Evolutionary conservation across 2,329 filamentous ascomycete species (phyloP), one percentile per base, ranked within the genome.

Genomic region (Xylaria polymorpha): DNA sequence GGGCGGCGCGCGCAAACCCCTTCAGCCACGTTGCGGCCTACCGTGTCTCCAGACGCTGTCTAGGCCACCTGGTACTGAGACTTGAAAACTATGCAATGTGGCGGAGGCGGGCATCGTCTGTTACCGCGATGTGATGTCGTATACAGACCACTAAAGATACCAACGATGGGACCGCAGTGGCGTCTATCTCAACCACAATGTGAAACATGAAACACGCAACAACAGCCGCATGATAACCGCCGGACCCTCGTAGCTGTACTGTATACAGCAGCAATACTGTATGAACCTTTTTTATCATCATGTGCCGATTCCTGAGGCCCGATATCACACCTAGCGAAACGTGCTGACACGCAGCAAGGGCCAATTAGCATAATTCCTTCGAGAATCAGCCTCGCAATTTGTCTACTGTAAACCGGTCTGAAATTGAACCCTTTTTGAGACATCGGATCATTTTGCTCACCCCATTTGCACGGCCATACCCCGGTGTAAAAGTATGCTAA

Each of bases 291-390:
- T 29, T 29, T 12, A 58, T n/a, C n/a, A 15, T 43, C 35, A 43
- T 58, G 55, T 58, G 37, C 55, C 63, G 55, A 9, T 44, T 55
- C 25, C 56, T 53, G 43, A 37, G 29, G 10, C 15, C 44, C 25
- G 15, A 9, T 14, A 46, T 46, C 48, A 25, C 25, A n/a, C 18
- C 14, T 18, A 48, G 4, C 9, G 32, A n/a, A 44, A 29, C 61
- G 39, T 44, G 61, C 51, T 56, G 41, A 64, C 51, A 35, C 12
- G 20, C 61, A 4, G 22, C 7, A 43, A 44, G 35, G 22, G 4
- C 39, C 53, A 60, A 44, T 65, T 65, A 65, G 46, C 22, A 65
- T 18, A 44, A 15, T 22, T 64, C 61, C 41, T 57, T 14, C 46
- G 41, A 60, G 48, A 5, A 18, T 3, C 20, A 37, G 32, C 18